Evolutionary conservation across 768 basidiomycete genomes (phyloP), one percentile per base, ranked within the genome.

Genomic region (Russula earlei): DNA sequence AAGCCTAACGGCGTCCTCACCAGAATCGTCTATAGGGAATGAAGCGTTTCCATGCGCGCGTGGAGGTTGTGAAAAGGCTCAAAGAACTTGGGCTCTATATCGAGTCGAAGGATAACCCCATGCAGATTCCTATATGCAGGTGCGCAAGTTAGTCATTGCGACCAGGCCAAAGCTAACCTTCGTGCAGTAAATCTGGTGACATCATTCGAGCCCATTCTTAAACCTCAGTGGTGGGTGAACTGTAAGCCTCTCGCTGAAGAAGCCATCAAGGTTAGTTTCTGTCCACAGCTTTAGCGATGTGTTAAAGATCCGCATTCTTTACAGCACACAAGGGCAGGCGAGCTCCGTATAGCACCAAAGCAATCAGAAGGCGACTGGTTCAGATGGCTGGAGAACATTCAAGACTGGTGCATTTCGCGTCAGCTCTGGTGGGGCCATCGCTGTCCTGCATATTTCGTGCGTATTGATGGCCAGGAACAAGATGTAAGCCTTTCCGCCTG

Each of bases 401-500:
- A 97, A 70, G 96, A 98, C 67, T 99, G 96, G 96, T 99, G 96
- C 72, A 86, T 98, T 65, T 98, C 96, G 2, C 87, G 96, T 52
- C 96, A 99, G 67, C 78, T 98, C 17, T 99, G 96, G 96, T 98
- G 95, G 95, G 95, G 96, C 27, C 95, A 98, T 67, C 83, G 96
- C 54, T 87, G 84, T 67, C 96, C 96, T 2, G 96, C 93, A 0
- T 98, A 96, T 73, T 87, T 92, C 58, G 85, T 96, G 45, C 78
- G 79, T 43, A 80, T 97, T 54, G 89, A 93, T 54, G 93, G 91
- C 5, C 69, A 75, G 57, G 75, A 77, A 2, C 79, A 81, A 52
- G 83, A 92, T 51, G 87, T 83, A 63, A 49, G 80, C 17, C 22
- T 14, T 19, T 29, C 19, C n/a, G 12, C 17, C 9, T 19, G 17